Percentiles rank a stretch among this genome's conserved stretches.
Evolutionary conservation across 345 rosid genomes (phyloP).

Genomic region (Hirschfeldia incana): DNA sequence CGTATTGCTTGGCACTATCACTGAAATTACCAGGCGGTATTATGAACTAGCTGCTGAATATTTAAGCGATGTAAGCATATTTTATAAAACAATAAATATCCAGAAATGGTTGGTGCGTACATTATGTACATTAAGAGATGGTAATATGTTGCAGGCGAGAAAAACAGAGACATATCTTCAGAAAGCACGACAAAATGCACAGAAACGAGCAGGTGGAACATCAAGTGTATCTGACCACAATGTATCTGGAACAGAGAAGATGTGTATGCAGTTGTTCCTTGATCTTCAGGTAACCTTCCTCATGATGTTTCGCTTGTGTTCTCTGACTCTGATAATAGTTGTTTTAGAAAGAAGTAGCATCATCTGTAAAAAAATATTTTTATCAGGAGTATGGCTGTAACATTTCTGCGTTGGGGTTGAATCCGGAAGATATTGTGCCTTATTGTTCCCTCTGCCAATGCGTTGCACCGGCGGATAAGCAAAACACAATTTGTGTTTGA

Average conservation of each 20-base stretch:
- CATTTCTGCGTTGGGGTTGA: conserved; percentile 67
- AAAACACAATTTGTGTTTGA: conserved; percentile 49
- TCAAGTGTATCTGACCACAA: conserved; percentile 70
- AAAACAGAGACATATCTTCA: conserved; percentile 85
- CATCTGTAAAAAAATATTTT: background rate
- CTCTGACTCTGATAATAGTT: no score
- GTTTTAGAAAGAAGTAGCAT: no score
- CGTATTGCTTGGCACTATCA: conserved; percentile 53
- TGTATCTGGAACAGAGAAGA: conserved; percentile 80
- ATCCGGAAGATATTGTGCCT: conserved; percentile 58
- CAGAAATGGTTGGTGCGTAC: background rate
- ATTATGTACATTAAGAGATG: background rate
- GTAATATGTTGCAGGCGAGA: conserved; percentile 57
- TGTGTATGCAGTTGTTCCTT: conserved; percentile 88
- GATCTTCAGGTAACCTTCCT: conserved; percentile 75
- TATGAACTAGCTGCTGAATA: conserved; percentile 75
- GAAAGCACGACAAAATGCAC: conserved; percentile 85
- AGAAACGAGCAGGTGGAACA: conserved; percentile 73
- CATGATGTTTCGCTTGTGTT: background rate
- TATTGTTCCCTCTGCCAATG: conserved; percentile 83
- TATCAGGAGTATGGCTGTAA: conserved; percentile 77
- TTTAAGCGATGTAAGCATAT: conserved; percentile 68
- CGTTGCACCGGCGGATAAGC: conserved; percentile 81
- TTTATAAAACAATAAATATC: background rate
- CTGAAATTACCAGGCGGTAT: conserved; percentile 73